phyloP scores from a whole-genome alignment of 148 eudicot species.

The Salicornia ramosissima region DNA sequence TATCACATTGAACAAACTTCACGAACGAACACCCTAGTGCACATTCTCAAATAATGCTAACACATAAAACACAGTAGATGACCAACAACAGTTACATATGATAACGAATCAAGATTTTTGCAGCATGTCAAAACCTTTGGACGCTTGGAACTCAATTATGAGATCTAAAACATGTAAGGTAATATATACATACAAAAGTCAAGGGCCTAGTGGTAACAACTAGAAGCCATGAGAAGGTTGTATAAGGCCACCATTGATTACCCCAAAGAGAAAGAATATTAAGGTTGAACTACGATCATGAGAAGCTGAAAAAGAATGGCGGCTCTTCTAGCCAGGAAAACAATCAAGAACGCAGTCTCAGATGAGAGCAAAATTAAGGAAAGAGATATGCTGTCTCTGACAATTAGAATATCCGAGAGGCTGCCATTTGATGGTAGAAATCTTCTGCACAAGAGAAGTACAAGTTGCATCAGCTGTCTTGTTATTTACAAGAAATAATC shows the following conservation, averaged over 20 bases:
- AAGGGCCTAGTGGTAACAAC: conserved; percentile 5
- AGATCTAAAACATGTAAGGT: neutral
- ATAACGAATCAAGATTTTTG: too few relatives aligned
- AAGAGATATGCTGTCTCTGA: conserved; percentile 25
- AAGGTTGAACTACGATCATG: neutral
- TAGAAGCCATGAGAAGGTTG: conserved; percentile 7
- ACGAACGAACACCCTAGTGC: too few relatives aligned
- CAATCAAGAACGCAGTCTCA: conserved; percentile 16
- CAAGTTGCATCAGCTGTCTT: conserved; percentile 22
- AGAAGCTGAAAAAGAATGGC: conserved; percentile 17
- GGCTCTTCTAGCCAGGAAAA: conserved; percentile 8
- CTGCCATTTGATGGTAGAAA: conserved; percentile 26
- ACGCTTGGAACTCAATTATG: neutral
- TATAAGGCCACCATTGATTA: conserved; percentile 13
- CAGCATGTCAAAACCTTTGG: too few relatives aligned
- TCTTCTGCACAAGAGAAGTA: conserved; percentile 42
- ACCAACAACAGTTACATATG: too few relatives aligned
- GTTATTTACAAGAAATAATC: conserved; percentile 7
- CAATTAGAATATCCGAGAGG: conserved; percentile 27
- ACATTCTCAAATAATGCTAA: too few relatives aligned
- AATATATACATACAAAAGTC: conserved; percentile 10
- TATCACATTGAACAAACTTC: too few relatives aligned
- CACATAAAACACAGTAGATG: too few relatives aligned
- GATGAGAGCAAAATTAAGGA: conserved; percentile 17
- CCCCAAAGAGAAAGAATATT: conserved; percentile 5